Percentiles rank a stretch among this genome's conserved stretches.
Evolutionary conservation across 1,284 basidiomycete genomes (phyloP).

Genomic region (Moniliella sp.): DNA sequence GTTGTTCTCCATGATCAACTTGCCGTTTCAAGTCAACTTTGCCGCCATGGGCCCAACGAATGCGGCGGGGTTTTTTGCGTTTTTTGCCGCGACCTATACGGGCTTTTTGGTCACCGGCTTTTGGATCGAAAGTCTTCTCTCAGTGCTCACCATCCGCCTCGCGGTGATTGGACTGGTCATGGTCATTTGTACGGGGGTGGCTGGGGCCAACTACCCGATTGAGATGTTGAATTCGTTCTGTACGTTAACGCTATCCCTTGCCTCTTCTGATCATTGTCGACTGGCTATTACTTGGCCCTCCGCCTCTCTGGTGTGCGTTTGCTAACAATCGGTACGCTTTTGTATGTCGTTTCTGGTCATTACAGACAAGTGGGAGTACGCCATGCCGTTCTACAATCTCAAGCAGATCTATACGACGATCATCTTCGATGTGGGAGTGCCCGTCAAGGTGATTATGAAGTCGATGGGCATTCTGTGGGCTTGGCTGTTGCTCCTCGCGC

Average conservation of each 20-base stretch:
- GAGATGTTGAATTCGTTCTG: too few relatives aligned
- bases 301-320: too few relatives aligned
- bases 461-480: constrained; percentile 27
- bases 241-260: too few relatives aligned
- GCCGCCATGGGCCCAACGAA: constrained; percentile 10
- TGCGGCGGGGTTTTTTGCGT: constrained; percentile 25
- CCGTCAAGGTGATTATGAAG: constrained; percentile 15
- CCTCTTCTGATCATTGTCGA: too few relatives aligned
- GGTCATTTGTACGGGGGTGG: too few relatives aligned
- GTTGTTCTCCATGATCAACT: constrained; percentile 21
- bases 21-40: constrained; percentile 21
- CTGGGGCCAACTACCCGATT: too few relatives aligned
- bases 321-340: too few relatives aligned
- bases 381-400: constrained; percentile 26
- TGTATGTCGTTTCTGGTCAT: too few relatives aligned
- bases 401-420: constrained; percentile 17
- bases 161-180: constrained; percentile 16
- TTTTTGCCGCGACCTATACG: constrained; percentile 13
- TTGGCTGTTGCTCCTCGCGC: constrained; percentile 18
- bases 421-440: constrained; percentile 16
- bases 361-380: too few relatives aligned
- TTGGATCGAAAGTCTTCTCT: constrained; percentile 14
- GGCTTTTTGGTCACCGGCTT: constrained; percentile 20
- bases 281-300: too few relatives aligned
- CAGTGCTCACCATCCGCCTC: constrained; percentile 13